These are phyloP conservation scores for Podila minutissima DNA, from an alignment of 192 early-diverging fungal genomes.

Conservation along the genomic window DNA sequence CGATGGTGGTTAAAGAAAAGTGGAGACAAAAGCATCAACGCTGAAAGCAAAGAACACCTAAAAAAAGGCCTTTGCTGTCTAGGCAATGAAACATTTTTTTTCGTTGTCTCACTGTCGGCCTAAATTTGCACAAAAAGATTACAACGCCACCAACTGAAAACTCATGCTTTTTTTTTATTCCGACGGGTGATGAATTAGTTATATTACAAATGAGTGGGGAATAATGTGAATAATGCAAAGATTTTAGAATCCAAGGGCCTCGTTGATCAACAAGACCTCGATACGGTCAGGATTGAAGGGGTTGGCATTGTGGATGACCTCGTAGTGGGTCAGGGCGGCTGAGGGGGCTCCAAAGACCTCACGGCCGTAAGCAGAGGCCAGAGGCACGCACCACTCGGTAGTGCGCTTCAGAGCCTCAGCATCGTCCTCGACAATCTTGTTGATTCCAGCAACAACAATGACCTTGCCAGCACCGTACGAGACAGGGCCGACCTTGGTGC, in stretches of 20 bases:
- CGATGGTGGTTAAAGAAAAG: no score
- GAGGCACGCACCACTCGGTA: slow-evolving; percentile 30
- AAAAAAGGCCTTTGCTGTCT: no score
- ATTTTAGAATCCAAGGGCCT: slow-evolving; percentile 41
- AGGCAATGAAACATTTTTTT: no score
- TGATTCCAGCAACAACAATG: slow-evolving; percentile 51
- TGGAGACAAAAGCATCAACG: no score
- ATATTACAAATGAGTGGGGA: not conserved
- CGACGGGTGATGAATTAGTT: not conserved
- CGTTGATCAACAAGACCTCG: slow-evolving; percentile 45
- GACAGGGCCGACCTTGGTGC: slow-evolving; percentile 48
- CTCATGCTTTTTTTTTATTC: no score
- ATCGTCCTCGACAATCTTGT: slow-evolving; percentile 56
- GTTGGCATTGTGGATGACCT: slow-evolving; percentile 34
- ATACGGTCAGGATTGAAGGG: slow-evolving; percentile 38
- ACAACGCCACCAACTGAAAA: no score
- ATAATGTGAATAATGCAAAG: not conserved
- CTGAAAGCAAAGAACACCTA: no score
- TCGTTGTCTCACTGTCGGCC: no score
- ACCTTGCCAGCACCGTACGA: slow-evolving; percentile 47
- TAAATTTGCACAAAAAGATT: no score
- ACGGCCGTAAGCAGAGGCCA: slow-evolving; percentile 24
- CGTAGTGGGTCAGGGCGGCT: slow-evolving; percentile 22
- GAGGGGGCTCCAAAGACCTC: slow-evolving; percentile 44
- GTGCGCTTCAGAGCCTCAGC: slow-evolving; percentile 44